Conservation (phyloP, 1,139 yeast species). For the Taphrina pruni region DNA sequence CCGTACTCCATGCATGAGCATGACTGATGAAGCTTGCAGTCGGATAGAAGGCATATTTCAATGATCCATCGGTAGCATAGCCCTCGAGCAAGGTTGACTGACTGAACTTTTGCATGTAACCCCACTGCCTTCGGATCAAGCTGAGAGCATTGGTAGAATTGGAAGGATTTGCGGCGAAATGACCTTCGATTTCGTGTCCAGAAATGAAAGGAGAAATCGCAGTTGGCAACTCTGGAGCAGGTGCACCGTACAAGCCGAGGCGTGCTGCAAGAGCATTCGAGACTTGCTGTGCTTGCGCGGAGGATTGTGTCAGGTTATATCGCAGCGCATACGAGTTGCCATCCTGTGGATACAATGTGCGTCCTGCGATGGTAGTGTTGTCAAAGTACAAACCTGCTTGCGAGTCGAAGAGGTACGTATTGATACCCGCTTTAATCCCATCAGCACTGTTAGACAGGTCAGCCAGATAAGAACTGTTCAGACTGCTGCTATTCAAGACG, state of each 20-base stretch:
- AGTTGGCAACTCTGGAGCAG: not conserved
- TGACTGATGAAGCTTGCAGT: not conserved
- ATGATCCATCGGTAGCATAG: not conserved
- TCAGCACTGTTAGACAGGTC: not conserved
- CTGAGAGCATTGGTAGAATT: not conserved
- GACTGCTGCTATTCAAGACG: not conserved
- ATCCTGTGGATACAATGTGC: not conserved
- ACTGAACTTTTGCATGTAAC: conserved; percentile 3
- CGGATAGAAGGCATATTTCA: conserved; percentile 1
- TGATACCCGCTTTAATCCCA: not conserved
- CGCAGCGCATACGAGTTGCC: conserved; percentile 4
- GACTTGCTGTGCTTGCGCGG: not conserved
- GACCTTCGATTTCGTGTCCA: not conserved
- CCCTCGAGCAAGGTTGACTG: not conserved
- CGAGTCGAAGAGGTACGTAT: not conserved
- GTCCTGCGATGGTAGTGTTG: conserved; percentile 2
- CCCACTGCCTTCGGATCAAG: not conserved
- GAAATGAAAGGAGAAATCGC: not conserved
- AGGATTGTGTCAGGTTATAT: not conserved
- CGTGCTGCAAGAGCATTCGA: conserved; percentile 6
- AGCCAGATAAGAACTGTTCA: not conserved
- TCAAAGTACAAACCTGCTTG: not conserved
- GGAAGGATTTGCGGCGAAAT: not conserved
- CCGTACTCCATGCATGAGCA: conserved; percentile 3
- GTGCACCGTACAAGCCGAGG: not conserved